Evolutionary conservation across 257 asterid species (phyloP), one percentile per base, ranked within the genome.

Genomic region (Marsdenia floribunda): DNA sequence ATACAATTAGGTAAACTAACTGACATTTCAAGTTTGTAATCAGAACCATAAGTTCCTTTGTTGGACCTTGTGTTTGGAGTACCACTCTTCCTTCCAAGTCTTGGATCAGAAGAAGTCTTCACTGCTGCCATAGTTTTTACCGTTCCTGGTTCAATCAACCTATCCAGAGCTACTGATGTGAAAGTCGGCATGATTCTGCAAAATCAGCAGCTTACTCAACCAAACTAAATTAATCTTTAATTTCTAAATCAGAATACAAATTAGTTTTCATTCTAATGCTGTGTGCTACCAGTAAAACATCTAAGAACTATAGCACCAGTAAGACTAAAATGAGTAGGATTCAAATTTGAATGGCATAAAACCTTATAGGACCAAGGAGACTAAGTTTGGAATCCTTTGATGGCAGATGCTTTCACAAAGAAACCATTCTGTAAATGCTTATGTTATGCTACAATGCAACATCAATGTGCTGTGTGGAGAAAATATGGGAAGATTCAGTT

Each of bases 161-260:
- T 89, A 82, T 92, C 99, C 57, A 95, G 78, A 71, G 97, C 88
- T 80, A 89, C 66, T 65, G 99, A 93, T 73, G 99, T 84, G 83
- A 85, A 85, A 1, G 96, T 84, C 76, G 96, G 92, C 99, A 95
- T 92, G 88, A 75, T 85, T 87, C 67, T 76, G 76, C 76, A 75
- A 86, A 86, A 84, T 86, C 85, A 89, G 63, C 80, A 78, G 86
- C 77, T 92, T 88, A 86, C 78, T 72, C 58, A 79, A 71, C 58
- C 70, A 72, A 74, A 63, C 52, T 49, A 74, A 74, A 22, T 26
- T 44, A 54, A 46, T 55, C 19, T n/a, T 71, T 53, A 81, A 59
- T 75, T 71, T 69, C 44, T 50, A 68, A 26, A 57, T 60, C 3
- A 47, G 22, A 57, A 68, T 15, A 60, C 8, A 22, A 42, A 59